Conservation (phyloP, 2,329 filamentous ascomycete genomes). For the Byssothecium circinans region DNA sequence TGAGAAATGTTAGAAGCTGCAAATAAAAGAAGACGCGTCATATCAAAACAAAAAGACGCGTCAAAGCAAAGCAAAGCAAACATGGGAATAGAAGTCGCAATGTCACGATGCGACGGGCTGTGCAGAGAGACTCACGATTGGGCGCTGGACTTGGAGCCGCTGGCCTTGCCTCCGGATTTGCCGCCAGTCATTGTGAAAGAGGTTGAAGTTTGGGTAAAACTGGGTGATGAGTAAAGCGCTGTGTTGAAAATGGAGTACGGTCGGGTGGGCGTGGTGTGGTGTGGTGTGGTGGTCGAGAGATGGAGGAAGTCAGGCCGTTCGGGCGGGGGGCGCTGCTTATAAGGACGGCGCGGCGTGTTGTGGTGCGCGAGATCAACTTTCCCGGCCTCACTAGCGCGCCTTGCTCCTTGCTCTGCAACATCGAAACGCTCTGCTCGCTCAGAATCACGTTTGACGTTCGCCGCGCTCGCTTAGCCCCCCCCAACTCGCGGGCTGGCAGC, state of each 20-base stretch:
- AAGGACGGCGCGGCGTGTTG: slow-evolving; percentile 43
- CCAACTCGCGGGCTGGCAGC: slow-evolving; percentile 18
- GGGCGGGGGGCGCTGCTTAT: slow-evolving; percentile 43
- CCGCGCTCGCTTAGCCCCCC: slow-evolving; percentile 27
- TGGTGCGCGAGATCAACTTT: slow-evolving; percentile 46
- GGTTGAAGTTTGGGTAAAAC: slow-evolving; percentile 37
- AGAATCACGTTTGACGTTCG: slow-evolving; percentile 36
- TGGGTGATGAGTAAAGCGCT: slow-evolving; percentile 22
- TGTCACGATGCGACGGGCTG: slow-evolving; percentile 12
- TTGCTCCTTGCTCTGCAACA: slow-evolving; percentile 9
- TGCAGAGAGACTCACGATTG: slow-evolving; percentile 78
- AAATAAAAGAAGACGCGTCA: not conserved
- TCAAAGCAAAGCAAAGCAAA: slow-evolving; percentile 33
- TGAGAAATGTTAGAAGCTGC: slow-evolving; percentile 49
- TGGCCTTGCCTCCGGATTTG: slow-evolving; percentile 99
- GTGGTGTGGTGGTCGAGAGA: slow-evolving; percentile 44
- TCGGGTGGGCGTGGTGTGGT: slow-evolving; percentile 35
- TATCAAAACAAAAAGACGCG: slow-evolving; percentile 42
- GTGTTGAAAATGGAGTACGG: slow-evolving; percentile 15
- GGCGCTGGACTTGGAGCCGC: slow-evolving; percentile 91
- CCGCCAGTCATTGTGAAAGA: slow-evolving; percentile 98
- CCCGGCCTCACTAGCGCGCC: slow-evolving; percentile 31
- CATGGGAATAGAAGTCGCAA: slow-evolving; percentile 13
- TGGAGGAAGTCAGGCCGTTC: slow-evolving; percentile 45
- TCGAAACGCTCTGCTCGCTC: no score